Evolutionary conservation across 2,329 filamentous ascomycete species (phyloP).

Genomic region (Colletotrichum trifolii): DNA sequence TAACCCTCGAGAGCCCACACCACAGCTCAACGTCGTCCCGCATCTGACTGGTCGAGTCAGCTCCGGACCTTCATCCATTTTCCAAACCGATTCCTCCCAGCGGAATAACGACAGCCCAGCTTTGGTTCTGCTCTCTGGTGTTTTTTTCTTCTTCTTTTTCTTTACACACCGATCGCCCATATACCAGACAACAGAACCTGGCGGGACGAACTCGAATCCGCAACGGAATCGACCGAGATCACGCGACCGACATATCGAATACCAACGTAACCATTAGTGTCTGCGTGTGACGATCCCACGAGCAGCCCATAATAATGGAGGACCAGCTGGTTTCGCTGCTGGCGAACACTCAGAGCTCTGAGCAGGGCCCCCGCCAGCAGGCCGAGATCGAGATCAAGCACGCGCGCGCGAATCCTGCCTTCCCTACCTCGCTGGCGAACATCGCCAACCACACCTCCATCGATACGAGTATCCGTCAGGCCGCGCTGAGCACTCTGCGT

Average conservation of each 20-base stretch:
- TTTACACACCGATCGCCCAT: constrained; percentile 8
- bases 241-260: constrained; percentile 1
- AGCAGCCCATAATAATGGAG: constrained; percentile 74
- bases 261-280: background rate
- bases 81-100: constrained; percentile 4
- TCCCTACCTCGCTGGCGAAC: constrained; percentile 82
- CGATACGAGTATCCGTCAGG: constrained; percentile 81
- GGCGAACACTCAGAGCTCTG: constrained; percentile 83
- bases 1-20: constrained; percentile 7
- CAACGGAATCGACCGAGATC: background rate
- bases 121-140: background rate
- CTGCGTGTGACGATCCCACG: background rate
- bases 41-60: constrained; percentile 19
- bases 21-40: constrained; percentile 9
- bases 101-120: background rate
- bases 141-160: background rate
- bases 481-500: constrained; percentile 82
- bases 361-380: constrained; percentile 81
- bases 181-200: background rate
- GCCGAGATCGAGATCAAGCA: constrained; percentile 86
- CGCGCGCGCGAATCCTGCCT: constrained; percentile 75
- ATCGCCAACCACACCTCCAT: constrained; percentile 83
- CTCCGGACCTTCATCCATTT: background rate
- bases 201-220: constrained; percentile 1
- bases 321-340: constrained; percentile 91